Conservation (phyloP, 2,329 filamentous ascomycete genomes). For the Fusarium austroafricanum region DNA sequence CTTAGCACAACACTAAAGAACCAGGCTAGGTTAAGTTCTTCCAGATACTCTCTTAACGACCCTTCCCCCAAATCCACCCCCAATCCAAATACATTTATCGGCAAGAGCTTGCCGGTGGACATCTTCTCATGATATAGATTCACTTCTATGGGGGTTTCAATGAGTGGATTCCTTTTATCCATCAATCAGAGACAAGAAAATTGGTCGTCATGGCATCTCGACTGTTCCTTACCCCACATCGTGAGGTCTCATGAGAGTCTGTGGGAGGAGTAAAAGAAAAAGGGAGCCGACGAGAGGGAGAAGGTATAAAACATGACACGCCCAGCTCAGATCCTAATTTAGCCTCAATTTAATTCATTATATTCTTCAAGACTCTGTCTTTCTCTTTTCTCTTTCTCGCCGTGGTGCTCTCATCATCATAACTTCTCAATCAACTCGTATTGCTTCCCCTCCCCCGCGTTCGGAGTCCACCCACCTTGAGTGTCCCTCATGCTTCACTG, state of each 20-base stretch:
- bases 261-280: not conserved
- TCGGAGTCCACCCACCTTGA: constrained; percentile 36
- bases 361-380: not conserved
- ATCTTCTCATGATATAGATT: constrained; percentile 37
- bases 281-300: not conserved
- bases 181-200: constrained; percentile 35
- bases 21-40: not conserved
- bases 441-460: constrained; percentile 40
- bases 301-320: constrained; percentile 38
- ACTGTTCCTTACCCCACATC: constrained; percentile 40
- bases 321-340: constrained; percentile 9
- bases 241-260: constrained; percentile 37
- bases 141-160: constrained; percentile 29
- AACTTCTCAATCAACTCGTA: constrained; percentile 4
- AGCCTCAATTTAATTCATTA: constrained; percentile 28
- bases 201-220: constrained; percentile 34
- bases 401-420: constrained; percentile 5
- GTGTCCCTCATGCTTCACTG: constrained; percentile 23
- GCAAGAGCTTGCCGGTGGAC: constrained; percentile 25
- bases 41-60: constrained; percentile 1
- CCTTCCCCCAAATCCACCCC: constrained; percentile 32
- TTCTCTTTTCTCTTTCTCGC: not conserved
- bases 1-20: not conserved
- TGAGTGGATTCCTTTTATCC: constrained; percentile 38
- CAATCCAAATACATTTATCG: constrained; percentile 24